A percentile compares a stretch with the other conserved stretches of the same genome.
Conservation (phyloP, 768 basidiomycete genomes). For the Leccinum uliginosum region DNA sequence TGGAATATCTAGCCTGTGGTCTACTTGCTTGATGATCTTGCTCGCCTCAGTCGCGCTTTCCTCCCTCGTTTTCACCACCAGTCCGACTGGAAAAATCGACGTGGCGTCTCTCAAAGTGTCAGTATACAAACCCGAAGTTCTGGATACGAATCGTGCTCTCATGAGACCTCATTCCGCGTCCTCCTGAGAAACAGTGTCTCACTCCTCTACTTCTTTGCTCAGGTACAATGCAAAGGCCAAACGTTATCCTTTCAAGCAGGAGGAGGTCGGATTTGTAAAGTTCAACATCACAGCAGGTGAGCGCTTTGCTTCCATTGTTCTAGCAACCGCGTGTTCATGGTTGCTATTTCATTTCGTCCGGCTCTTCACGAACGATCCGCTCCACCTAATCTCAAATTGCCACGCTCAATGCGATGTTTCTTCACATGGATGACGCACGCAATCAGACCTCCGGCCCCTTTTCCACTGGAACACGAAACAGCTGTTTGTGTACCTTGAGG, state of each 20-base stretch:
- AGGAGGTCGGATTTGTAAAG: slow-evolving; percentile 75
- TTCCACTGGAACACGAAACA: slow-evolving; percentile 99
- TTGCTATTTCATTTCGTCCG: slow-evolving; percentile 24
- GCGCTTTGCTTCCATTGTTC: slow-evolving; percentile 30
- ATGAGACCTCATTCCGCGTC: slow-evolving; percentile 8
- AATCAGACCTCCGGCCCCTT: slow-evolving; percentile 69
- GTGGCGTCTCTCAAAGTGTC: slow-evolving; percentile 76
- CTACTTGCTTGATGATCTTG: slow-evolving; percentile 70
- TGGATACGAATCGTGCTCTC: background rate
- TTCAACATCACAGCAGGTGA: slow-evolving; percentile 80
- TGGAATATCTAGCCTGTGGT: slow-evolving; percentile 68
- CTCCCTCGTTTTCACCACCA: slow-evolving; percentile 58
- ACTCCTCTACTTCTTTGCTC: slow-evolving; percentile 3
- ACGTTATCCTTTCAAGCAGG: slow-evolving; percentile 54
- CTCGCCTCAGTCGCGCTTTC: slow-evolving; percentile 70
- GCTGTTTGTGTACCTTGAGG: slow-evolving; percentile 80
- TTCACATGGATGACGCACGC: background rate
- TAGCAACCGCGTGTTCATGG: slow-evolving; percentile 21
- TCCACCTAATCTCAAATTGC: slow-evolving; percentile 15
- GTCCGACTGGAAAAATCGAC: slow-evolving; percentile 53
- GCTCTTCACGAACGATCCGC: slow-evolving; percentile 7
- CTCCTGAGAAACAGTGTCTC: slow-evolving; percentile 11
- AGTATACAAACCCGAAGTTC: slow-evolving; percentile 26
- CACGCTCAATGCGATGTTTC: slow-evolving; percentile 5
- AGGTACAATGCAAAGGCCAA: slow-evolving; percentile 49